phyloP scores from a whole-genome alignment of 2,329 filamentous ascomycete species.

The Pseudocercospora pini-densiflorae region DNA sequence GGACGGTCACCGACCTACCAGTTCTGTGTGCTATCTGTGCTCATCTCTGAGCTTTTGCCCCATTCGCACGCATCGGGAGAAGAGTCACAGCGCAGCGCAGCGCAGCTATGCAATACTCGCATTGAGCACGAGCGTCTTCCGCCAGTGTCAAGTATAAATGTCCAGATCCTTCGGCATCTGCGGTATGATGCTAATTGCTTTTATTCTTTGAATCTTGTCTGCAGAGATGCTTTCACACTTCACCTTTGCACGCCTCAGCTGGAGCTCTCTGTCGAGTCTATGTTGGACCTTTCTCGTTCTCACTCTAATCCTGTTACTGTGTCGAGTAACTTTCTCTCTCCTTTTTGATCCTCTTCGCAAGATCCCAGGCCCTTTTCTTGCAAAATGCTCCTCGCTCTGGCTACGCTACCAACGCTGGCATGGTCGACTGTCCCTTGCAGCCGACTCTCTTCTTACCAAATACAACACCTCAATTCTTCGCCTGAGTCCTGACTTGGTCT shows the following conservation, averaged over 20 bases:
- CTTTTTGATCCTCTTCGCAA: neutral
- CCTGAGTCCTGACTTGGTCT: neutral
- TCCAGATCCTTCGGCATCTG: neutral
- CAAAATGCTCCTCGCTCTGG: neutral
- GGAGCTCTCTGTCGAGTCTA: neutral
- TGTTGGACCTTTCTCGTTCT: neutral
- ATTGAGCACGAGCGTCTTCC: too few relatives aligned
- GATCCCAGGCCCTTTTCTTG: neutral
- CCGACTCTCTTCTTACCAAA: neutral
- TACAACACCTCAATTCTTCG: neutral
- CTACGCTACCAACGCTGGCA: slow-evolving; percentile 1
- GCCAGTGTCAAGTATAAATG: neutral
- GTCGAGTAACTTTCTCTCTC: neutral
- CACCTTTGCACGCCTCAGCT: neutral
- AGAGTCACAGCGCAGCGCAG: too few relatives aligned
- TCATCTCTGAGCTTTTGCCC: too few relatives aligned
- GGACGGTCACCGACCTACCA: too few relatives aligned
- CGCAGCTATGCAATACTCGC: too few relatives aligned
- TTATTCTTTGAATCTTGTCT: neutral
- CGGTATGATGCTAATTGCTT: too few relatives aligned
- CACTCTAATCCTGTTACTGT: neutral
- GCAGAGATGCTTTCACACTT: neutral
- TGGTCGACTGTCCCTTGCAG: neutral
- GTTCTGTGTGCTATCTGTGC: too few relatives aligned
- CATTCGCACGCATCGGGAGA: too few relatives aligned